A percentile compares a stretch with the other conserved stretches of the same genome.
phyloP scores from a whole-genome alignment of 768 basidiomycete species.

The Mycena epipterygia region DNA sequence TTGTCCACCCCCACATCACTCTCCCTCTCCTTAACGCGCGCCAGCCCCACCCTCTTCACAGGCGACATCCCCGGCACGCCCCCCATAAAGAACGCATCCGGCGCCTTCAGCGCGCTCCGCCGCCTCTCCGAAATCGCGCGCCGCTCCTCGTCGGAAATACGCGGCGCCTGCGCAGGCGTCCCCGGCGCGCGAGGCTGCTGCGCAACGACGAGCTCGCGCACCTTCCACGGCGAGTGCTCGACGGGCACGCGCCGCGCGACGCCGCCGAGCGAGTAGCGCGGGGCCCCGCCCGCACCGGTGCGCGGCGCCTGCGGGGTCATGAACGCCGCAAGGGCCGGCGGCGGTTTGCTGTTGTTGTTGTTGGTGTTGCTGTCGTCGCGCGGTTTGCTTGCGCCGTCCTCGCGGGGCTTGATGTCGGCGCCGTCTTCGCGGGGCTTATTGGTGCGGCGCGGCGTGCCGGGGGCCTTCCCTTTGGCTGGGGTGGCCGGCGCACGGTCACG shows the following conservation, averaged over 20 bases:
- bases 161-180: slow-evolving; percentile 49
- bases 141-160: slow-evolving; percentile 35
- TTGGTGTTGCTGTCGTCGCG: too few relatives aligned
- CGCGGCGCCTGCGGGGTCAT: slow-evolving; percentile 35
- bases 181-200: slow-evolving; percentile 49
- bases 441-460: background rate
- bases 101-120: slow-evolving; percentile 37
- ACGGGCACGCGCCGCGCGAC: slow-evolving; percentile 30
- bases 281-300: background rate
- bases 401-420: background rate
- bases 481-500: too few relatives aligned
- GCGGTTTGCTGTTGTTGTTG: too few relatives aligned
- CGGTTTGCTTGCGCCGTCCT: too few relatives aligned
- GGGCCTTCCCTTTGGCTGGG: too few relatives aligned
- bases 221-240: slow-evolving; percentile 34
- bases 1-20: background rate
- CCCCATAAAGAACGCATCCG: slow-evolving; percentile 27
- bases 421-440: background rate
- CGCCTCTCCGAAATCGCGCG: slow-evolving; percentile 42
- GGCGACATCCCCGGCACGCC: slow-evolving; percentile 33
- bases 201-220: slow-evolving; percentile 45
- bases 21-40: slow-evolving; percentile 18
- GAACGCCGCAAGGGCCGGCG: slow-evolving; percentile 27
- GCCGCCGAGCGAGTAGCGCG: slow-evolving; percentile 34
- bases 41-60: slow-evolving; percentile 27